Percentiles rank a stretch among this genome's conserved stretches.
These are phyloP conservation scores for Sphaerostilbella broomeana DNA, from an alignment of 2,329 filamentous ascomycete species.

Conservation along the genomic window DNA sequence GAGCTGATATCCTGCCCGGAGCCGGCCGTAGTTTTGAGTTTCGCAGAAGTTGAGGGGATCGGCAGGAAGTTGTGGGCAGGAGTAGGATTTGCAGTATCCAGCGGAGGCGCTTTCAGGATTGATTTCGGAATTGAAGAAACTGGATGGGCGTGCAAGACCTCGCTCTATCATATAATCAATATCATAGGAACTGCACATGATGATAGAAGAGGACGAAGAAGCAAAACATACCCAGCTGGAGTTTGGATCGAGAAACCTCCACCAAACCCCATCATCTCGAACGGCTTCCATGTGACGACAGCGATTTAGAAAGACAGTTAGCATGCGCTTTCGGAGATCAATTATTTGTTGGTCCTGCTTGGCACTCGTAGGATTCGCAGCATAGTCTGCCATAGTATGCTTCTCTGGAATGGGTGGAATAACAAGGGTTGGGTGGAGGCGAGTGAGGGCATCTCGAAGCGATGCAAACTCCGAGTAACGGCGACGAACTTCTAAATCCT, in stretches of 20 bases:
- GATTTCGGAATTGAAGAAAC: conserved; percentile 90
- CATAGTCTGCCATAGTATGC: conserved; percentile 97
- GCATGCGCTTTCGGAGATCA: conserved; percentile 91
- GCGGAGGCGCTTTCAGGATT: conserved; percentile 87
- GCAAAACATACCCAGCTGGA: conserved; percentile 77
- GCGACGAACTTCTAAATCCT: conserved; percentile 93
- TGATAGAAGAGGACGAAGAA: background rate
- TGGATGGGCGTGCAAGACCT: conserved; percentile 90
- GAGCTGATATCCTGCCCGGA: conserved; percentile 28
- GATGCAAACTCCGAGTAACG: conserved; percentile 97
- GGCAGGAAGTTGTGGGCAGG: conserved; percentile 82
- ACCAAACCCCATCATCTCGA: conserved; percentile 89
- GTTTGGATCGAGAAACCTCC: conserved; percentile 95
- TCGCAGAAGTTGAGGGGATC: conserved; percentile 77
- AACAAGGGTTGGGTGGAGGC: conserved; percentile 88
- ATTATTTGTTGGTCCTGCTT: conserved; percentile 98
- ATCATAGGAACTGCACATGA: too few species aligned
- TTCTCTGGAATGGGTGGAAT: conserved; percentile 98
- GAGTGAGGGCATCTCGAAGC: conserved; percentile 78
- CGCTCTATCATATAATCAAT: conserved; percentile 51
- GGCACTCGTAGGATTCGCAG: conserved; percentile 93
- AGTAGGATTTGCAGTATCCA: conserved; percentile 89
- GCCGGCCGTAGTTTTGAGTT: conserved; percentile 58
- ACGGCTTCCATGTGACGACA: conserved; percentile 91
- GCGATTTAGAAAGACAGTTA: conserved; percentile 89